phyloP scores from a whole-genome alignment of 2,329 filamentous ascomycete species.

The Colletotrichum costaricense region DNA sequence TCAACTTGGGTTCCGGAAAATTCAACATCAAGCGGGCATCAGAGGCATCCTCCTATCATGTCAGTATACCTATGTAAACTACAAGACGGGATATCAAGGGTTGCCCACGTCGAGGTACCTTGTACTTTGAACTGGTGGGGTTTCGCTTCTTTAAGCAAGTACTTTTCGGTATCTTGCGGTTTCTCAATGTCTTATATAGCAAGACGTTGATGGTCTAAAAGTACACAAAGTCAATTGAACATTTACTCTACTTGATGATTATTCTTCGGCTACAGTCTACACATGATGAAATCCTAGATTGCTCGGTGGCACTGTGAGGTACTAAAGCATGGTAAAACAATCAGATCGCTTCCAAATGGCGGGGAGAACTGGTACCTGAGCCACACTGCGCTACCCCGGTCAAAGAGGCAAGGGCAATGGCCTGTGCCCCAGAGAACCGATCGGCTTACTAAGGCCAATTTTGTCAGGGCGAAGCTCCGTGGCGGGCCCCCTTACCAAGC shows the following conservation, averaged over 20 bases:
- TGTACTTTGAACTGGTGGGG: neutral
- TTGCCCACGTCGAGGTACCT: neutral
- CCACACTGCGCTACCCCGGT: neutral
- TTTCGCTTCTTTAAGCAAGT: neutral
- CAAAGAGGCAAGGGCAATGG: neutral
- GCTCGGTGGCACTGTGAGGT: neutral
- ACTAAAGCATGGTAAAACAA: neutral
- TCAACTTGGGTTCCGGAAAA: neutral
- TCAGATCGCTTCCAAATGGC: too few relatives aligned
- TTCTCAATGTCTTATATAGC: neutral
- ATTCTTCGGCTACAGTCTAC: neutral
- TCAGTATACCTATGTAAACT: too few relatives aligned
- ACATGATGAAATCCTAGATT: neutral
- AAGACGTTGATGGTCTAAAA: neutral
- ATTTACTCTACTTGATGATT: neutral
- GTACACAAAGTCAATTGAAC: too few relatives aligned
- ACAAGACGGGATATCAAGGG: neutral
- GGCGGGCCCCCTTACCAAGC: slow-evolving; percentile 30
- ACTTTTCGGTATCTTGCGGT: neutral
- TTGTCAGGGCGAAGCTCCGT: slow-evolving; percentile 30
- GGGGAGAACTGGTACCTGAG: neutral
- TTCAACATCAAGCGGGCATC: neutral
- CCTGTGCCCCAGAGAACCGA: neutral
- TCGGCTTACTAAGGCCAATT: slow-evolving; percentile 26
- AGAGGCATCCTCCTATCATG: neutral